phyloP scores from a whole-genome alignment of 2,329 filamentous ascomycete genomes.

The Penicillium nordicum region DNA sequence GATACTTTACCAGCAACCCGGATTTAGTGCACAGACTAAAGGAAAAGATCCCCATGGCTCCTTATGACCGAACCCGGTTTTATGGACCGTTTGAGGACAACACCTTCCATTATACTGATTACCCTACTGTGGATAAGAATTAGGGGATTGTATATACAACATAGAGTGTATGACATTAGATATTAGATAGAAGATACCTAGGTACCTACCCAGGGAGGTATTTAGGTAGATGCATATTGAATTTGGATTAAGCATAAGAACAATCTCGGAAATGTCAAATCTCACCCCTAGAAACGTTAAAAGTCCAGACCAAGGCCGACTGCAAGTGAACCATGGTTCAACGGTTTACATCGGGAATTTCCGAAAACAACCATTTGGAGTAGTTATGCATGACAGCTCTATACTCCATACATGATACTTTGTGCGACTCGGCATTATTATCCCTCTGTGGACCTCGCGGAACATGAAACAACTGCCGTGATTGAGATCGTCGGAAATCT shows the following conservation, averaged over 20 bases:
- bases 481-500: background rate
- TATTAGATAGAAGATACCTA: background rate
- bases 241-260: background rate
- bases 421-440: too few relatives aligned
- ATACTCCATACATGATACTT: too few relatives aligned
- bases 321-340: background rate
- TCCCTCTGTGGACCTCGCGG: too few relatives aligned
- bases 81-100: constrained; percentile 42
- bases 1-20: constrained; percentile 50
- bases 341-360: background rate
- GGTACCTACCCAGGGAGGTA: too few relatives aligned
- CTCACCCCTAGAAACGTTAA: background rate
- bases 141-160: background rate
- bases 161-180: background rate
- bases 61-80: constrained; percentile 47
- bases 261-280: background rate
- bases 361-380: background rate
- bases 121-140: constrained; percentile 15
- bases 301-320: background rate
- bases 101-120: constrained; percentile 31
- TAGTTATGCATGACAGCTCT: background rate
- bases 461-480: background rate
- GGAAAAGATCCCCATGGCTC: constrained; percentile 39
- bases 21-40: constrained; percentile 48
- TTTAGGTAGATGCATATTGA: background rate